Base-by-base conservation (phyloP, 768 basidiomycete species). In the Chalciporus sphaerocephalus region DNA sequence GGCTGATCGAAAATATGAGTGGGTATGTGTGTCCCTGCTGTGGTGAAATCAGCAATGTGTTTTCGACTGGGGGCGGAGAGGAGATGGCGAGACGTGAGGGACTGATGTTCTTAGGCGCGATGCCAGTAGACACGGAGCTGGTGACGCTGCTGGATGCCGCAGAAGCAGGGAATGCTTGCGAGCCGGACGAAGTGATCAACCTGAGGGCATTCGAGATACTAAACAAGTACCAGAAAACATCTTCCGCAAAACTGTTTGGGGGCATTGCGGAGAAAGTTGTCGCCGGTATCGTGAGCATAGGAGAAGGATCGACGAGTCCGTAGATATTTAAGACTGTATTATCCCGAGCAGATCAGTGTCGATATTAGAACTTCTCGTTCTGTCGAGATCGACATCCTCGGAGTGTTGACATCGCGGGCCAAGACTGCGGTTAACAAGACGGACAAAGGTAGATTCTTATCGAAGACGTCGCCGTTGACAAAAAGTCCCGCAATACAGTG, bases 1-100 rank as follows among this genome's bases (percentile, higher is more conserved):
- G 96, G 8, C 66, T 99, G 40, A 83, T 99, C 56, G 96, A 98
- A 64, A 99, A 98, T 69, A 98, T 98, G 96, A 89, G 91, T 53
- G 96, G 96, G 40, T 98, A 96, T 68, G 88, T 87, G 16, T 98
- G 95, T 60, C 96, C 96, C 36, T 96, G 94, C 62, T 98, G 96
- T 62, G 91, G 91, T 13, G 94, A 97, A 65, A 73, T 97, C 55
- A 91, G 84, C 71, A 91, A 95, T 64, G 80, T 96, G 43, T 99
- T 98, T 65, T 96, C 93, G 7, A 86, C 83, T 4, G 92, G 92
- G 13, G 96, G 96, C 2, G 96, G 94, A 2, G 81, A 85, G 66
- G 87, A 84, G 58, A 83, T 93, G 86, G 92, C 90, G 4, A 72
- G 74, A 50, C 76, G 75, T 40, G 89, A 94, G 57, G 76, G 73